Conservation (phyloP, 345 rosid species). For the Hibiscus tridactylites region DNA sequence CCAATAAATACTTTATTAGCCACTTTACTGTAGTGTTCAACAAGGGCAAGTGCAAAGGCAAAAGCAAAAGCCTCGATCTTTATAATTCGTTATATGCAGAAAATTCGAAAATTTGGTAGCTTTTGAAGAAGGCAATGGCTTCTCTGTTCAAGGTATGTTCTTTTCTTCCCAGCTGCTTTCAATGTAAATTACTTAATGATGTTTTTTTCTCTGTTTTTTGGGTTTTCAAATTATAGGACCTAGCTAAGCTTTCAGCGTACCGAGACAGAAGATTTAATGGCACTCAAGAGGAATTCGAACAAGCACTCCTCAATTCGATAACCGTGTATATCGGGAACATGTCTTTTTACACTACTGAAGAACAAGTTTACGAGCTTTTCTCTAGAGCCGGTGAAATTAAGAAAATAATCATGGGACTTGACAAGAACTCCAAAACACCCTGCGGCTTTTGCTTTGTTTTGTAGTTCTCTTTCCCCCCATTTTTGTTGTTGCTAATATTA, state of each 20-base stretch:
- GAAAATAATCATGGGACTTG: conserved; percentile 96
- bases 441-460: conserved; percentile 93
- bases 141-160: conserved; percentile 60
- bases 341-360: conserved; percentile 96
- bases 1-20: not conserved
- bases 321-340: conserved; percentile 88
- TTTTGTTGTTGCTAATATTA: not conserved
- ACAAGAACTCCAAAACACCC: conserved; percentile 90
- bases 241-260: conserved; percentile 70
- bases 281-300: conserved; percentile 81
- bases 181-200: not conserved
- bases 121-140: conserved; percentile 38
- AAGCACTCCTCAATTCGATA: conserved; percentile 49
- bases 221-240: conserved; percentile 39
- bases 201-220: not conserved
- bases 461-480: conserved; percentile 26
- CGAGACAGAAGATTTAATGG: conserved; percentile 79
- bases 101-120: not conserved
- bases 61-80: not conserved
- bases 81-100: not conserved
- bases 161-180: not conserved
- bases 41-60: not conserved
- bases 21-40: not conserved
- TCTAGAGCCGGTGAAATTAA: conserved; percentile 89
- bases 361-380: conserved; percentile 95